Percentiles rank a stretch among this genome's conserved stretches.
These are phyloP conservation scores for Lipomyces kockii DNA, from an alignment of 805 yeast species.

Conservation along the genomic window DNA sequence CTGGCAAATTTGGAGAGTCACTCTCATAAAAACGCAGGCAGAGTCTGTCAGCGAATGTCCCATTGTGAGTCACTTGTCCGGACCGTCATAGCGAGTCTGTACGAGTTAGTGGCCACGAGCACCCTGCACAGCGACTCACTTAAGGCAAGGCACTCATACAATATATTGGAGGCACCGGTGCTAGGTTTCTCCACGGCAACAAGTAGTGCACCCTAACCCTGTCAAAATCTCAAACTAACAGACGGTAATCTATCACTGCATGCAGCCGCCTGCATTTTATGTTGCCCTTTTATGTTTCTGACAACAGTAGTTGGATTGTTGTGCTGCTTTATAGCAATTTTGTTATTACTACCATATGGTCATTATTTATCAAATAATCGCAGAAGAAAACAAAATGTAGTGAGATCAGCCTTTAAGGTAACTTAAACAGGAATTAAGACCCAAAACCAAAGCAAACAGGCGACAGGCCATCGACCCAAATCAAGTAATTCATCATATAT, in stretches of 20 bases:
- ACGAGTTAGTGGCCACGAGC: conserved; percentile 1
- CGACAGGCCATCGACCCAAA: neutral
- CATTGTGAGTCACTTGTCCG: conserved; percentile 1
- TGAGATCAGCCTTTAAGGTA: neutral
- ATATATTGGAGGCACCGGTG: conserved; percentile 3
- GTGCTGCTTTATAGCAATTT: neutral
- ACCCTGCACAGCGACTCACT: conserved; percentile 5
- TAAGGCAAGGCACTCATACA: conserved; percentile 8
- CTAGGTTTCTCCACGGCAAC: conserved; percentile 4
- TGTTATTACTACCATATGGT: neutral
- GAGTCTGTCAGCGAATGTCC: neutral
- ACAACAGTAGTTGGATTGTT: neutral
- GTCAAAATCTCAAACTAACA: neutral
- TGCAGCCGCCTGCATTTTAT: neutral
- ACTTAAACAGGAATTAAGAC: too few species aligned
- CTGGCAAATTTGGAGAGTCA: neutral
- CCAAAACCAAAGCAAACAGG: conserved; percentile 1
- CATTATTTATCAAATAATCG: neutral
- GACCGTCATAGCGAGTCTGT: neutral
- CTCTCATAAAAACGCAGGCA: neutral
- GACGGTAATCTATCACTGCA: conserved; percentile 1
- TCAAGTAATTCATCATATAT: neutral
- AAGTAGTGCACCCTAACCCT: neutral
- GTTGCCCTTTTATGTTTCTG: too few species aligned
- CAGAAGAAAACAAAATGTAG: neutral